These are phyloP conservation scores for Penicilliopsis zonata DNA, from an alignment of 495 filamentous ascomycete species.

Conservation along the genomic window DNA sequence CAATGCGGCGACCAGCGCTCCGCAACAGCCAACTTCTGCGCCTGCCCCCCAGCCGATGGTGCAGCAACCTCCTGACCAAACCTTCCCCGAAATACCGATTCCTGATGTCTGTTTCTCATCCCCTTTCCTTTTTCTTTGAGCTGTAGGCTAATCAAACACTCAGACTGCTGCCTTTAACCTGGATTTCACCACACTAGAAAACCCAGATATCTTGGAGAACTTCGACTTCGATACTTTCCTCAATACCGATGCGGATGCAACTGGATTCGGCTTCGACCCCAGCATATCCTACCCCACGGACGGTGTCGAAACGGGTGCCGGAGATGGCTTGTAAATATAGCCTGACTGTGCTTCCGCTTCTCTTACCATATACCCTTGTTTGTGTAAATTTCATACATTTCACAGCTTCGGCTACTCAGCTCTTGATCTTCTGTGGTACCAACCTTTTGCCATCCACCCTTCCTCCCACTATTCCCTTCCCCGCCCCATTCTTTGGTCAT, in stretches of 20 bases:
- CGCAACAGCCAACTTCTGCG: slow-evolving; percentile 27
- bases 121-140: slow-evolving; percentile 9
- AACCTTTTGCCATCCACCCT: slow-evolving; percentile 12
- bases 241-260: slow-evolving; percentile 43
- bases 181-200: slow-evolving; percentile 50
- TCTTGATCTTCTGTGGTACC: slow-evolving; percentile 1
- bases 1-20: slow-evolving; percentile 33
- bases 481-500: slow-evolving; percentile 11
- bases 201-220: slow-evolving; percentile 65
- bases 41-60: slow-evolving; percentile 28
- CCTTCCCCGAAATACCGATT: slow-evolving; percentile 24
- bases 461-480: slow-evolving; percentile 9
- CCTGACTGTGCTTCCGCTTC: slow-evolving; percentile 27
- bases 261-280: slow-evolving; percentile 41
- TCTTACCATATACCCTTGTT: slow-evolving; percentile 35
- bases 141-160: slow-evolving; percentile 8
- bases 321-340: slow-evolving; percentile 31
- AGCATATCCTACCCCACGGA: slow-evolving; percentile 29
- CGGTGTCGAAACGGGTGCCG: slow-evolving; percentile 40
- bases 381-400: slow-evolving; percentile 27
- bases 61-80: slow-evolving; percentile 34
- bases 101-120: slow-evolving; percentile 24
- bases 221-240: slow-evolving; percentile 98
- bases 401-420: slow-evolving; percentile 8
- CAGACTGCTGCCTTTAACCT: slow-evolving; percentile 34